A percentile compares a stretch with the other conserved stretches of the same genome.
phyloP scores from a whole-genome alignment of 805 yeast genomes.

The Scheffersomyces spartinae region DNA sequence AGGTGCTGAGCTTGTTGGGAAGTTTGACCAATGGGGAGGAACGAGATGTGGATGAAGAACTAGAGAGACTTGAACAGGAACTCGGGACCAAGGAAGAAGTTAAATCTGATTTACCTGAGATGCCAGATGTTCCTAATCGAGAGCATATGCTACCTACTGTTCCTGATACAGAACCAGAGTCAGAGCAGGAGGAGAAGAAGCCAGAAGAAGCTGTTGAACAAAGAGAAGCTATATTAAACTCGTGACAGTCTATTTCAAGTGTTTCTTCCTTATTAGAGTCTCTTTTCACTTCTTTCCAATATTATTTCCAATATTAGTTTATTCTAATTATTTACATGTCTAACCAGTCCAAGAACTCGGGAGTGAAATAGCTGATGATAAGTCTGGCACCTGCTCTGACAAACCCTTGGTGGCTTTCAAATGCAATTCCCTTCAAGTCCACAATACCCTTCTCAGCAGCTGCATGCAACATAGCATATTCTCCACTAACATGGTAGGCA shows the following conservation, averaged over 20 bases:
- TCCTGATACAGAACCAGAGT: too few species aligned
- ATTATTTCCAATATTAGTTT: too few species aligned
- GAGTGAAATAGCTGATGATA: constrained; percentile 86
- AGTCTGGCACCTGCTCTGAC: constrained; percentile 93
- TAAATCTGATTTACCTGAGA: not conserved
- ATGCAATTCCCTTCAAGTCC: constrained; percentile 72
- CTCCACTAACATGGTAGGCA: constrained; percentile 95
- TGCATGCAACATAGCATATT: constrained; percentile 95
- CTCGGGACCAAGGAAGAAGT: constrained; percentile 7
- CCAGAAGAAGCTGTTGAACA: constrained; percentile 7
- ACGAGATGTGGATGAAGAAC: constrained; percentile 56
- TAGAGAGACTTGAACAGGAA: constrained; percentile 39
- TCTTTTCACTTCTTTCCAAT: too few species aligned
- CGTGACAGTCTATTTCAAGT: too few species aligned
- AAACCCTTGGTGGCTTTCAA: constrained; percentile 84
- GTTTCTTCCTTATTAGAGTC: too few species aligned
- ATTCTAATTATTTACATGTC: constrained; percentile 14
- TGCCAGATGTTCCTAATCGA: constrained; percentile 7
- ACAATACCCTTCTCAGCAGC: constrained; percentile 93
- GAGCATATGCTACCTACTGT: constrained; percentile 1
- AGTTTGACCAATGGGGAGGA: constrained; percentile 36
- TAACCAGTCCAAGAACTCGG: constrained; percentile 92
- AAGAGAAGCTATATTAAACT: too few species aligned
- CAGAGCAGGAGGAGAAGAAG: constrained; percentile 9
- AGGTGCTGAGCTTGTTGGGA: constrained; percentile 46